These are phyloP conservation scores for Carex pumila DNA, from an alignment of 176 grass and related monocot genomes.

Conservation along the genomic window DNA sequence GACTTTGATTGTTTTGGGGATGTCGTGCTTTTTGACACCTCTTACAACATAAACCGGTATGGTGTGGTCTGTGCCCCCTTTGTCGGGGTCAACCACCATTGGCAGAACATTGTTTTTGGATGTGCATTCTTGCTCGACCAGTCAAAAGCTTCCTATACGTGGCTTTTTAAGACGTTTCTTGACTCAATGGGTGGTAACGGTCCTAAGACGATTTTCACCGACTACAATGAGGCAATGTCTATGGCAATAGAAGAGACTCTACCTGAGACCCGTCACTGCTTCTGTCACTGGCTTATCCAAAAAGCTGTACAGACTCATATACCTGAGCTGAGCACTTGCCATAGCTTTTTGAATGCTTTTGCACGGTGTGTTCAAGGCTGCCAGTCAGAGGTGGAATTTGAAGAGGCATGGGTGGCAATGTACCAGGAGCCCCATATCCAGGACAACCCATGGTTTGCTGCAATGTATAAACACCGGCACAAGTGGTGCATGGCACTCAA, in stretches of 20 bases:
- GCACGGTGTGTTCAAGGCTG: constrained; percentile 64
- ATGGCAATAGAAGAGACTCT: constrained; percentile 50
- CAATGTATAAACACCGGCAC: constrained; percentile 44
- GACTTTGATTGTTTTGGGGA: constrained; percentile 88
- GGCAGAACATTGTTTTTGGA: constrained; percentile 69
- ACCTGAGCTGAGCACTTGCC: constrained; percentile 55
- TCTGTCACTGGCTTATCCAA: constrained; percentile 72
- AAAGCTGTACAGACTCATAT: constrained; percentile 64
- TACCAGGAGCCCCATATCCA: constrained; percentile 46
- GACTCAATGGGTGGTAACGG: constrained; percentile 57
- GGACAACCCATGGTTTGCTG: constrained; percentile 54
- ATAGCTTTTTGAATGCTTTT: constrained; percentile 67
- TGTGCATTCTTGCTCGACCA: constrained; percentile 75
- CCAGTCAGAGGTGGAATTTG: constrained; percentile 54
- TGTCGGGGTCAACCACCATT: constrained; percentile 78
- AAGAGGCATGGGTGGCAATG: constrained; percentile 56
- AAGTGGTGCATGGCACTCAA: constrained; percentile 81
- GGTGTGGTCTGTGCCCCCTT: constrained; percentile 60
- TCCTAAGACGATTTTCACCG: constrained; percentile 72
- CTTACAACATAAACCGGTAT: constrained; percentile 57
- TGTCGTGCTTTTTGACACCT: constrained; percentile 73
- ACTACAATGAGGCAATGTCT: constrained; percentile 52
- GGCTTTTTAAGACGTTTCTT: constrained; percentile 69
- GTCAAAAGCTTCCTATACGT: constrained; percentile 54
- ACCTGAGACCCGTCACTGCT: constrained; percentile 58